Evolutionary conservation across 768 basidiomycete species (phyloP).

Genomic region (Panus rudis): DNA sequence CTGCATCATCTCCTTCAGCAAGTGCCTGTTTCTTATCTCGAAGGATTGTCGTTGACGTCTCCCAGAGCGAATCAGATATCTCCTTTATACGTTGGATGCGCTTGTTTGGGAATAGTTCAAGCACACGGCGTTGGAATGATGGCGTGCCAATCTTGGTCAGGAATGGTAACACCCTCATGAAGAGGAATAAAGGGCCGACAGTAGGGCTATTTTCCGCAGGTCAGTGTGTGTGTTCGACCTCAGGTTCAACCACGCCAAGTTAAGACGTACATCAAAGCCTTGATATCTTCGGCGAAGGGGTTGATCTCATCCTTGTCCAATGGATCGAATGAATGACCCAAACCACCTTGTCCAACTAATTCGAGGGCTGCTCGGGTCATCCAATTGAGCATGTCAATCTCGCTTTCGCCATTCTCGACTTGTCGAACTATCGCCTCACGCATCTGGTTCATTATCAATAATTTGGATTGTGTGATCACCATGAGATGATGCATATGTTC

Average conservation of each 20-base stretch:
- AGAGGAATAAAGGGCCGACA: background rate
- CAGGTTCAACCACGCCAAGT: conserved; percentile 4
- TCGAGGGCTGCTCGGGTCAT: conserved; percentile 4
- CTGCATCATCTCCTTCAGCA: conserved; percentile 26
- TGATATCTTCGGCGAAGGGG: conserved; percentile 12
- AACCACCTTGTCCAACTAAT: conserved; percentile 4
- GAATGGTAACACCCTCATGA: conserved; percentile 5
- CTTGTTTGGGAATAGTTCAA: conserved; percentile 26
- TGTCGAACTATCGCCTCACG: background rate
- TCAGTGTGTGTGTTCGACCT: background rate
- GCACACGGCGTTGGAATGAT: conserved; percentile 24
- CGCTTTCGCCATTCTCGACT: background rate
- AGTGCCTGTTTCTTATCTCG: conserved; percentile 30
- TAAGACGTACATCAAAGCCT: conserved; percentile 11
- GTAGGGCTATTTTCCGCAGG: conserved; percentile 7
- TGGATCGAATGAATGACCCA: conserved; percentile 6
- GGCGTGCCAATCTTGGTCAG: conserved; percentile 10
- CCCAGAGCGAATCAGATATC: conserved; percentile 29
- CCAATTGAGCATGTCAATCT: conserved; percentile 6
- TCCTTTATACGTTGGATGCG: conserved; percentile 25
- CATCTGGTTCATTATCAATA: background rate
- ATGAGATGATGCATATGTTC: background rate
- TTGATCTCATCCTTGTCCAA: conserved; percentile 5
- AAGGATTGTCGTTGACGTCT: conserved; percentile 29
- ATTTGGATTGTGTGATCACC: background rate